These are phyloP conservation scores for Perkinsus olseni DNA, from an alignment of 169 alveolate genomes.

Conservation along the genomic window DNA sequence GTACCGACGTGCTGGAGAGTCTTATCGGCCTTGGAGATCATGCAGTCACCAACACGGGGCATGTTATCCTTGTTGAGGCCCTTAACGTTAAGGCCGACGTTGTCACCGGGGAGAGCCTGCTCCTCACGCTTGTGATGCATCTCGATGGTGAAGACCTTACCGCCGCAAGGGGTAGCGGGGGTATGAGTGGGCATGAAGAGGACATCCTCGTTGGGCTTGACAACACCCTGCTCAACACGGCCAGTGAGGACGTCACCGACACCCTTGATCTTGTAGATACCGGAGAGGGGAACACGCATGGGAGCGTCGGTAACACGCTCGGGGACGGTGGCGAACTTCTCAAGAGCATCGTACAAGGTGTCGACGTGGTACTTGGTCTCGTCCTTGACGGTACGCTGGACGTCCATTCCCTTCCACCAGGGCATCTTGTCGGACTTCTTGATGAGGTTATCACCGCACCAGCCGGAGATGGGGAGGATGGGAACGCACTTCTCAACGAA, in stretches of 20 bases:
- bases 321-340: conserved; percentile 86
- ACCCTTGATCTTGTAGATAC: conserved; percentile 98
- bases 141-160: conserved; percentile 86
- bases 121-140: conserved; percentile 94
- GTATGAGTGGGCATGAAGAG: neutral
- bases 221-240: conserved; percentile 94
- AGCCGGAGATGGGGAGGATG: conserved; percentile 96
- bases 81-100: conserved; percentile 90
- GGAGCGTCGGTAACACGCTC: conserved; percentile 94
- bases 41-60: conserved; percentile 20
- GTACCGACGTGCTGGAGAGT: conserved; percentile 77
- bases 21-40: conserved; percentile 20
- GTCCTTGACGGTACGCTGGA: neutral
- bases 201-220: conserved; percentile 83
- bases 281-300: conserved; percentile 92
- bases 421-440: conserved; percentile 89
- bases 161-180: conserved; percentile 28
- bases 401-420: conserved; percentile 89
- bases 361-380: conserved; percentile 14
- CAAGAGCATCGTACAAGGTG: conserved; percentile 91
- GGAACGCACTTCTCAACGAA: conserved; percentile 70
- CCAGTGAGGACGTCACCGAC: conserved; percentile 99
- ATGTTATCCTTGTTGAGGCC: conserved; percentile 19
- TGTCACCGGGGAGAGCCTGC: conserved; percentile 97
- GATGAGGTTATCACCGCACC: conserved; percentile 93